Conservation (phyloP, 257 asterid genomes). For the Rubia yunnanensis region DNA sequence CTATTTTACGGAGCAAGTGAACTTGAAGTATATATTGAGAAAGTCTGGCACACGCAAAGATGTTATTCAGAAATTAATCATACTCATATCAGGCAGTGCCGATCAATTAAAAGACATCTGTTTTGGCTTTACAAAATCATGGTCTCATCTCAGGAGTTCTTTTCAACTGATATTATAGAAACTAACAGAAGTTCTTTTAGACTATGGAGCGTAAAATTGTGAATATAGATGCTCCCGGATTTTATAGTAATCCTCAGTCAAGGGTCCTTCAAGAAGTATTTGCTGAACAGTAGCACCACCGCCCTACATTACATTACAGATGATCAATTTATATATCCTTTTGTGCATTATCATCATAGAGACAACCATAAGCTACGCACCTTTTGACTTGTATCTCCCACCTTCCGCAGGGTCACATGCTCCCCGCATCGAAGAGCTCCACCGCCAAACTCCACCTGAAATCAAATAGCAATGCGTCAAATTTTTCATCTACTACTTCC, state of each 20-base stretch:
- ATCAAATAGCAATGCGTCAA: no score
- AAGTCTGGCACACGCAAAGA: neutral
- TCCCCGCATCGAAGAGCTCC: slow-evolving; percentile 96
- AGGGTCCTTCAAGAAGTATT: slow-evolving; percentile 90
- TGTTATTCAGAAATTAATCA: no score
- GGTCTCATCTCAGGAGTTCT: neutral
- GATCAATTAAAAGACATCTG: neutral
- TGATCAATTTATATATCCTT: neutral
- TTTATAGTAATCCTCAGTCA: slow-evolving; percentile 82
- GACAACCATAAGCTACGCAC: slow-evolving; percentile 27
- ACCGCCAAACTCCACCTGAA: slow-evolving; percentile 77
- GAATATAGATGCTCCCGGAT: slow-evolving; percentile 74
- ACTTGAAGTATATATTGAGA: neutral
- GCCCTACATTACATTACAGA: slow-evolving; percentile 34
- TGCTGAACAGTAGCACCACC: slow-evolving; percentile 74
- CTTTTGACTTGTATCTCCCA: slow-evolving; percentile 92
- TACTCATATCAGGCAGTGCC: no score
- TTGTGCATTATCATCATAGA: neutral
- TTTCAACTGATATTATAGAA: neutral
- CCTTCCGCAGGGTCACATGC: slow-evolving; percentile 81
- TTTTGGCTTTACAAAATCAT: neutral
- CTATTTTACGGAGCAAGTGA: neutral
- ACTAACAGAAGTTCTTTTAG: neutral
- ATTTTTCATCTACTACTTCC: slow-evolving; percentile 2
- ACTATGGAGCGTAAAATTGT: slow-evolving; percentile 74